A percentile compares a stretch with the other conserved stretches of the same genome.
Conservation (phyloP, 345 rosid species). For the Streptanthus diversifolius region DNA sequence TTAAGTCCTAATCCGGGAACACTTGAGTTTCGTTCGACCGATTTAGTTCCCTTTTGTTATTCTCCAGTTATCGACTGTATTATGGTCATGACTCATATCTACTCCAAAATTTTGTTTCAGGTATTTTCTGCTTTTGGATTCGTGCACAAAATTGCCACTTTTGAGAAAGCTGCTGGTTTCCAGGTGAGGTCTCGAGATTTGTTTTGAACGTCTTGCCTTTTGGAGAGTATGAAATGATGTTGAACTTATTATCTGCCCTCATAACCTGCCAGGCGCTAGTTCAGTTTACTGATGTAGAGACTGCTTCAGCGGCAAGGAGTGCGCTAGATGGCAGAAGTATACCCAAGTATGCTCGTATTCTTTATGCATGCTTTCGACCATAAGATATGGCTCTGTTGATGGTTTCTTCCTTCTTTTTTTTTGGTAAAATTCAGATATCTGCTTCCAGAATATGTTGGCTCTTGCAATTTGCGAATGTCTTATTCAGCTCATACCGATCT, state of each 20-base stretch:
- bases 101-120: slow-evolving; percentile 42
- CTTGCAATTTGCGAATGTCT: slow-evolving; percentile 78
- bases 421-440: slow-evolving; percentile 53
- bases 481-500: slow-evolving; percentile 97
- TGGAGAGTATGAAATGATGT: background rate
- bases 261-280: slow-evolving; percentile 67
- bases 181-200: slow-evolving; percentile 52
- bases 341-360: slow-evolving; percentile 50
- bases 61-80: background rate
- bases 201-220: slow-evolving; percentile 10
- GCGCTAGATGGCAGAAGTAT: slow-evolving; percentile 97
- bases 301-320: slow-evolving; percentile 78
- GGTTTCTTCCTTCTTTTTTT: background rate
- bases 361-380: slow-evolving; percentile 11
- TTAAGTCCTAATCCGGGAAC: slow-evolving; percentile 20
- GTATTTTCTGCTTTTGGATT: slow-evolving; percentile 98
- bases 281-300: slow-evolving; percentile 84
- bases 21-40: slow-evolving; percentile 28
- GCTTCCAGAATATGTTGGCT: slow-evolving; percentile 76
- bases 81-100: slow-evolving; percentile 16
- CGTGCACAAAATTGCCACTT: slow-evolving; percentile 95
- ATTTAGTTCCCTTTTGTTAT: slow-evolving; percentile 14
- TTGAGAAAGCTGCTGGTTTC: slow-evolving; percentile 96
- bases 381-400: slow-evolving; percentile 4
- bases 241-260: slow-evolving; percentile 14